phyloP scores from a whole-genome alignment of 2,329 filamentous ascomycete genomes.

The Fusarium sp. region DNA sequence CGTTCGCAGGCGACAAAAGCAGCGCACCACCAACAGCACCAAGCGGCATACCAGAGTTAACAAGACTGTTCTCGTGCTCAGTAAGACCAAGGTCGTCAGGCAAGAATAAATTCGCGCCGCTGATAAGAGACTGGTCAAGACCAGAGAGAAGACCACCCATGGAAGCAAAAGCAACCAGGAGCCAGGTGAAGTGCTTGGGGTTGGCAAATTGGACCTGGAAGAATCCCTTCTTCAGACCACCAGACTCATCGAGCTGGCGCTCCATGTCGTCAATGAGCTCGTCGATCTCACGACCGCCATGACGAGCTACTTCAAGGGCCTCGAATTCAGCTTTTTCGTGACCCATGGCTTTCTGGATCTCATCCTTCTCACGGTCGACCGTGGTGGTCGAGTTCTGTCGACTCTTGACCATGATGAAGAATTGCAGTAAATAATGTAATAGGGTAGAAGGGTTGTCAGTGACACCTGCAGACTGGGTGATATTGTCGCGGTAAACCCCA shows the following conservation, averaged over 20 bases:
- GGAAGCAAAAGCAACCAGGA: constrained; percentile 77
- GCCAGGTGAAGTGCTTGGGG: constrained; percentile 73
- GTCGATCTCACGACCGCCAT: constrained; percentile 52
- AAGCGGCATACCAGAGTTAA: constrained; percentile 77
- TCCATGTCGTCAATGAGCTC: constrained; percentile 57
- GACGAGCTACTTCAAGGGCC: constrained; percentile 53
- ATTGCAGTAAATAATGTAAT: not conserved
- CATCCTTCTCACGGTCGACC: constrained; percentile 39
- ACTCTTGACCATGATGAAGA: constrained; percentile 28
- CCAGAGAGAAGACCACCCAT: constrained; percentile 80
- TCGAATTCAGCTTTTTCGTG: constrained; percentile 50
- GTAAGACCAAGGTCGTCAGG: constrained; percentile 68
- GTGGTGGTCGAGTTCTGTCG: constrained; percentile 39
- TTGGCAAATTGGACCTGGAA: constrained; percentile 69
- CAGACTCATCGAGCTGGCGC: constrained; percentile 51
- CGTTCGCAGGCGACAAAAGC: constrained; percentile 74
- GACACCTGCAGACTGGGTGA: constrained; percentile 5
- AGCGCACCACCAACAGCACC: constrained; percentile 78
- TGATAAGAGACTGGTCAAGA: constrained; percentile 79
- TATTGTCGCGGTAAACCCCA: constrained; percentile 19
- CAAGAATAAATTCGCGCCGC: constrained; percentile 75
- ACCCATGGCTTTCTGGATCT: constrained; percentile 28
- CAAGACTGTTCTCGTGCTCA: constrained; percentile 69
- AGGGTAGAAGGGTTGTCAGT: constrained; percentile 1
- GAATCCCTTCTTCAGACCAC: constrained; percentile 52